Base-by-base conservation (phyloP, 495 filamentous ascomycete species). In the Geoglossum glabrum region DNA sequence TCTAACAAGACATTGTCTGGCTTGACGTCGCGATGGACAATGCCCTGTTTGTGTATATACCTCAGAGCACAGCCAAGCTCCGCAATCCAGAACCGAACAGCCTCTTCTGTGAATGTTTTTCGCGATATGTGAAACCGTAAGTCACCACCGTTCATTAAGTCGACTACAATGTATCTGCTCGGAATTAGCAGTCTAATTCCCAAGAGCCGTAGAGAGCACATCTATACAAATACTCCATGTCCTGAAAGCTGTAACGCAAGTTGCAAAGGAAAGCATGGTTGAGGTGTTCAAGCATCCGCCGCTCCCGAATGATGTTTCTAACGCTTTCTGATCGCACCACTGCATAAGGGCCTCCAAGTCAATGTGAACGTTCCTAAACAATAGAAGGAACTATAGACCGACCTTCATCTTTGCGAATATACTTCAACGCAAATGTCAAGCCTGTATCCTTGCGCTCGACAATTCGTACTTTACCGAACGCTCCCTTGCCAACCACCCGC, bases 321-420 rank as follows among this genome's bases (percentile, higher is more conserved):
- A 98, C 92, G 65, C 90, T 97, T 70, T 97, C 92, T 61, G 88
- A 95, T 55, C 90, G 87, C 55, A 98, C 90, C 63, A 98, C 90
- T 95, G 66, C 46, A 49, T 36, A 58, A 36, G 57, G 19, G 33
- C n/a, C 26, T 62, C 56, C 21, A 61, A 50, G 54, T 26, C 47
- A 26, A 34, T 47, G 7, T 19, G 38, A 26, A 17, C 28, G 34
- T 10, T 17, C 28, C 10, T 15, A 26, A 43, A 30, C 25, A 40
- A 26, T 26, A 23, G 17, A 59, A 56, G 28, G 52, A 25, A 28
- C 31, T 0, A 45, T 26, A 26, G 57, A 38, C 83, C 56, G 64
- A 93, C 90, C 86, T 78, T 98, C 92, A 84, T 98, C 92, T 78
- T 97, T 97, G 46, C 92, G 83, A 55, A 98, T 97, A 69, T 98